Evolutionary conservation across 441 rosid species (phyloP).

Genomic region (Raphanus hybrid): DNA sequence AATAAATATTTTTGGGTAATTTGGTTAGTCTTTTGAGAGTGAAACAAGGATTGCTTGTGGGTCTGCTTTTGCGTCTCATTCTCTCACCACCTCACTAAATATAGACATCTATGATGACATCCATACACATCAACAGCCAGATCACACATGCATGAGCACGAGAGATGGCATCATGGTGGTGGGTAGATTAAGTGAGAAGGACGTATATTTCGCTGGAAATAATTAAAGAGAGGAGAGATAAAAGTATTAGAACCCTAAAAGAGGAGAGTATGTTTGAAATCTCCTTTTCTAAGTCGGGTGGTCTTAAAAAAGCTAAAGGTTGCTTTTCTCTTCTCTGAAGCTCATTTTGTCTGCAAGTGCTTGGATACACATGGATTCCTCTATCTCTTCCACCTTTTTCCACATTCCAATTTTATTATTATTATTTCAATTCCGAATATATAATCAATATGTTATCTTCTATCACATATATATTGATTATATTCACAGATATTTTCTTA

Average conservation of each 20-base stretch:
- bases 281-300: constrained; percentile 72
- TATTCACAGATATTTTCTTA: background rate
- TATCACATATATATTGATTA: background rate
- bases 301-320: constrained; percentile 63
- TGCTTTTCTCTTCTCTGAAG: constrained; percentile 78
- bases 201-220: constrained; percentile 3
- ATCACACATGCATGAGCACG: constrained; percentile 36
- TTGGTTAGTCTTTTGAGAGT: constrained; percentile 47
- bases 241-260: constrained; percentile 45
- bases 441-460: constrained; percentile 2
- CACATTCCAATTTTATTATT: constrained; percentile 32
- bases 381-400: constrained; percentile 38
- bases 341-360: constrained; percentile 76
- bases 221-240: constrained; percentile 33
- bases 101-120: constrained; percentile 46
- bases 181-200: constrained; percentile 31
- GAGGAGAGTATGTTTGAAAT: constrained; percentile 55
- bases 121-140: constrained; percentile 20
- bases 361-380: constrained; percentile 85
- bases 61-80: constrained; percentile 50
- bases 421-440: constrained; percentile 17
- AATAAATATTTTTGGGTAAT: constrained; percentile 33
- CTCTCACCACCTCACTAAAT: constrained; percentile 54
- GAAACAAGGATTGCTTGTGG: constrained; percentile 56
- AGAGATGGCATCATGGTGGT: constrained; percentile 32